phyloP scores from a whole-genome alignment of 1,284 basidiomycete genomes.

The Tylopilus sp. region DNA sequence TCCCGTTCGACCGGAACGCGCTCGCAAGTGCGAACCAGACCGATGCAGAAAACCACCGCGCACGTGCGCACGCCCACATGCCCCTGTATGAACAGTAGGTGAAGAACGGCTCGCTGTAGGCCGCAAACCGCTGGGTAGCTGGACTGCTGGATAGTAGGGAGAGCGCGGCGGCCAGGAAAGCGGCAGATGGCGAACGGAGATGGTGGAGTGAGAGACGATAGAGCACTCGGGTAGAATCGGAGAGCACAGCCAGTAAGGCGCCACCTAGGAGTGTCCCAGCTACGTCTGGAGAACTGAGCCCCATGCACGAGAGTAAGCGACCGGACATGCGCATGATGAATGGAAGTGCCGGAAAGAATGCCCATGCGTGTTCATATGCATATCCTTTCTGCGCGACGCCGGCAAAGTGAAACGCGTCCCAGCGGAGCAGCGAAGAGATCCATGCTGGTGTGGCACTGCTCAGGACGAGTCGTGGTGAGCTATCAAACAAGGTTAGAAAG shows the following conservation, averaged over 20 bases:
- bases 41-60: slow-evolving; percentile 52
- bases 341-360: slow-evolving; percentile 78
- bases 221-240: slow-evolving; percentile 50
- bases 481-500: slow-evolving; percentile 41
- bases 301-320: slow-evolving; percentile 20
- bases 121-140: slow-evolving; percentile 62
- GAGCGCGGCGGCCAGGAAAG: slow-evolving; percentile 60
- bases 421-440: slow-evolving; percentile 56
- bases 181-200: slow-evolving; percentile 51
- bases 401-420: slow-evolving; percentile 86
- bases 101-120: slow-evolving; percentile 86
- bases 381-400: slow-evolving; percentile 67
- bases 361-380: slow-evolving; percentile 80
- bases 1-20: slow-evolving; percentile 78
- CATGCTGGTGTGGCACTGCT: slow-evolving; percentile 18
- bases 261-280: slow-evolving; percentile 35
- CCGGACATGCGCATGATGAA: slow-evolving; percentile 46
- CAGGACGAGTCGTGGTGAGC: slow-evolving; percentile 41
- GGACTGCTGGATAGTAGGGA: slow-evolving; percentile 83
- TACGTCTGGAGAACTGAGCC: slow-evolving; percentile 6
- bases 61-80: slow-evolving; percentile 56
- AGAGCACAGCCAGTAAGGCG: slow-evolving; percentile 41
- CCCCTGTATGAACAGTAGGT: slow-evolving; percentile 77
- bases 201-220: slow-evolving; percentile 60
- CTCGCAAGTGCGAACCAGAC: slow-evolving; percentile 65